Evolutionary conservation across 1,284 basidiomycete species (phyloP).

Genomic region (Paramarasmius palmivorus): DNA sequence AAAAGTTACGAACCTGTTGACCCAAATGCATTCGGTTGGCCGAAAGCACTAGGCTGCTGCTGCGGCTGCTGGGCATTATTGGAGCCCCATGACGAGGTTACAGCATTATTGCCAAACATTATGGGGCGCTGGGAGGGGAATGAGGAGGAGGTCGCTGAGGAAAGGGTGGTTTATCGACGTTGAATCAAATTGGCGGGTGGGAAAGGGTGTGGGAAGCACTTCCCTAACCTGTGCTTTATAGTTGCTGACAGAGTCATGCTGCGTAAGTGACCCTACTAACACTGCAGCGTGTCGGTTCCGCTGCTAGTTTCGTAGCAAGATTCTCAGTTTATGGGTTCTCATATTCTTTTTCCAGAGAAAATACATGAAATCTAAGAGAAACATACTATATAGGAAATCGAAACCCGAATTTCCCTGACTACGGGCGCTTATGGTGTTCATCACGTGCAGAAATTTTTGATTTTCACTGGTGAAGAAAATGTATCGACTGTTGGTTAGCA

Average conservation of each 20-base stretch:
- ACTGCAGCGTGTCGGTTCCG: no score
- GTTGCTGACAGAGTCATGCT: no score
- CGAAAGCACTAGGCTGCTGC: constrained; percentile 41
- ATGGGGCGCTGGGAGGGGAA: constrained; percentile 11
- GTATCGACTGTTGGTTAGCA: neutral
- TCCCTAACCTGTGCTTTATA: neutral
- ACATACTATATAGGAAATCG: no score
- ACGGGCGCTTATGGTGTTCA: neutral
- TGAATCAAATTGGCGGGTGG: constrained; percentile 3
- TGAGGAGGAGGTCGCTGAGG: constrained; percentile 18
- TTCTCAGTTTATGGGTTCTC: no score
- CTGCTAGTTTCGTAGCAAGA: no score
- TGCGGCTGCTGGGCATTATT: constrained; percentile 43
- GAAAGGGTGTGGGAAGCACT: constrained; percentile 1
- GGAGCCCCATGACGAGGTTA: constrained; percentile 62
- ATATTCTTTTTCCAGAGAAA: no score
- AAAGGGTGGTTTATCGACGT: constrained; percentile 25
- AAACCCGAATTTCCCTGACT: no score
- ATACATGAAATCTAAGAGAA: no score
- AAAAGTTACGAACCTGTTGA: constrained; percentile 34
- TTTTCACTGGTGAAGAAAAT: no score
- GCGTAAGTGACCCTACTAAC: no score
- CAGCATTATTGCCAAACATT: constrained; percentile 58
- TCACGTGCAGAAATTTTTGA: neutral
- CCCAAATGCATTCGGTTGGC: constrained; percentile 48